phyloP scores from a whole-genome alignment of 495 filamentous ascomycete genomes.

The Hyaloscypha finlandica region DNA sequence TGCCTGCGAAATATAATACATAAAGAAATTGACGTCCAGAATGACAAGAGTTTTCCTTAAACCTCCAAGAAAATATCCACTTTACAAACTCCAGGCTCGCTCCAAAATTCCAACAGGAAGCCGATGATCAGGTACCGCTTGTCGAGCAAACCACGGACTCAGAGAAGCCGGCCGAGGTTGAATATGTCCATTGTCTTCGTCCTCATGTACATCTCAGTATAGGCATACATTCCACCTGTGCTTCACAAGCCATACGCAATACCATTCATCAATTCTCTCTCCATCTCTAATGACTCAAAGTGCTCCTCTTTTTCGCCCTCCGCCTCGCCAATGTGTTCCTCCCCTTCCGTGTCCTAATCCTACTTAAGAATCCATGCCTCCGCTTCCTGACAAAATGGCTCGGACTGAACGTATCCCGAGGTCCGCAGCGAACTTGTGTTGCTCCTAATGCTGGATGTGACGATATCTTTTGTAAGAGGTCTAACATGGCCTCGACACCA shows the following conservation, averaged over 20 bases:
- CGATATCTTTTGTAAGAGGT: constrained; percentile 48
- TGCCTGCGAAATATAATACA: too few relatives aligned
- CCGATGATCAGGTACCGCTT: too few relatives aligned
- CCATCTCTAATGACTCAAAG: constrained; percentile 54
- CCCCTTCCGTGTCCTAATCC: constrained; percentile 57
- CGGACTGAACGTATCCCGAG: constrained; percentile 64
- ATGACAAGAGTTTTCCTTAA: too few relatives aligned
- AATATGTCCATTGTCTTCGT: not conserved
- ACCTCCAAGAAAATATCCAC: too few relatives aligned
- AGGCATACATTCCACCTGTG: not conserved
- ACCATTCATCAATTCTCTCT: not conserved
- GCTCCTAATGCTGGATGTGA: constrained; percentile 47
- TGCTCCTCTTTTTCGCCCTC: constrained; percentile 59
- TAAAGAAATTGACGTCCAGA: too few relatives aligned
- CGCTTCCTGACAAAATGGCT: constrained; percentile 72
- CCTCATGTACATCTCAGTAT: not conserved
- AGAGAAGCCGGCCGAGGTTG: not conserved
- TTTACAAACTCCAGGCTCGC: too few relatives aligned
- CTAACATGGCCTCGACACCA: constrained; percentile 45
- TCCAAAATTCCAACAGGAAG: too few relatives aligned
- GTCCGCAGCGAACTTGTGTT: constrained; percentile 54
- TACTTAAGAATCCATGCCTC: constrained; percentile 66
- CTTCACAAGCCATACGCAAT: not conserved
- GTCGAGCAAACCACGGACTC: too few relatives aligned
- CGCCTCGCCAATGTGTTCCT: constrained; percentile 59